Conservation (phyloP, 768 basidiomycete genomes). For the Lentinus tigrinus region DNA sequence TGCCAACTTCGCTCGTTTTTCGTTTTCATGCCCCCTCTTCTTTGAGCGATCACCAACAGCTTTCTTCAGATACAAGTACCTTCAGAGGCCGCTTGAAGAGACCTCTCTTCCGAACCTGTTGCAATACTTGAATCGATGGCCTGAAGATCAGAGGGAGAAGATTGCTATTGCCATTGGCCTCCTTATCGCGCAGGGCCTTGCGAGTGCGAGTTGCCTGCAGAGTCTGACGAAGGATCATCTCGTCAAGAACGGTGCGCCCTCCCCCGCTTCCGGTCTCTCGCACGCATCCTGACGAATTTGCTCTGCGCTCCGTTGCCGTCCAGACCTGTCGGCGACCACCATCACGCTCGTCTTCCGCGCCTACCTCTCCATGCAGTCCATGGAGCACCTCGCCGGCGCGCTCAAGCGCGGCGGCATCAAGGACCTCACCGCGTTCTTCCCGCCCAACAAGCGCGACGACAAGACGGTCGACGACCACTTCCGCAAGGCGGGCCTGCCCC, state of each 20-base stretch:
- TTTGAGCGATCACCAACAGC: constrained; percentile 1
- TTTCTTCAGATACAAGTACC: constrained; percentile 87
- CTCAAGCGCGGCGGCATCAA: constrained; percentile 84
- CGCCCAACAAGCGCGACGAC: constrained; percentile 73
- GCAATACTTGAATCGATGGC: constrained; percentile 89
- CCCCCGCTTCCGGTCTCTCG: background rate
- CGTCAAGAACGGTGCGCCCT: constrained; percentile 81
- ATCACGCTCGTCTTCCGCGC: constrained; percentile 79
- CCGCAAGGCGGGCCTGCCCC: constrained; percentile 71
- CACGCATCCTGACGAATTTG: background rate
- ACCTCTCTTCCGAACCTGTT: constrained; percentile 77
- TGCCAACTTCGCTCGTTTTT: no score
- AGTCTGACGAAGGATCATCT: constrained; percentile 91
- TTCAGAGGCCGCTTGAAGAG: constrained; percentile 94
- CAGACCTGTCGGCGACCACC: constrained; percentile 77
- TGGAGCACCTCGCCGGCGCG: constrained; percentile 84
- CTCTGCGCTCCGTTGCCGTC: background rate
- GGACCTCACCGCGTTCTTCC: constrained; percentile 87
- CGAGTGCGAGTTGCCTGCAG: constrained; percentile 72
- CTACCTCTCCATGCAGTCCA: constrained; percentile 77
- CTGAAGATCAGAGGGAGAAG: constrained; percentile 74
- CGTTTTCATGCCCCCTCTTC: background rate
- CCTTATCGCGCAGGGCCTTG: constrained; percentile 81
- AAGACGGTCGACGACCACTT: constrained; percentile 84
- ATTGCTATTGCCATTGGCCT: constrained; percentile 80